These are phyloP conservation scores for Diaporthe destruens DNA, from an alignment of 2,329 filamentous ascomycete species.

Conservation along the genomic window DNA sequence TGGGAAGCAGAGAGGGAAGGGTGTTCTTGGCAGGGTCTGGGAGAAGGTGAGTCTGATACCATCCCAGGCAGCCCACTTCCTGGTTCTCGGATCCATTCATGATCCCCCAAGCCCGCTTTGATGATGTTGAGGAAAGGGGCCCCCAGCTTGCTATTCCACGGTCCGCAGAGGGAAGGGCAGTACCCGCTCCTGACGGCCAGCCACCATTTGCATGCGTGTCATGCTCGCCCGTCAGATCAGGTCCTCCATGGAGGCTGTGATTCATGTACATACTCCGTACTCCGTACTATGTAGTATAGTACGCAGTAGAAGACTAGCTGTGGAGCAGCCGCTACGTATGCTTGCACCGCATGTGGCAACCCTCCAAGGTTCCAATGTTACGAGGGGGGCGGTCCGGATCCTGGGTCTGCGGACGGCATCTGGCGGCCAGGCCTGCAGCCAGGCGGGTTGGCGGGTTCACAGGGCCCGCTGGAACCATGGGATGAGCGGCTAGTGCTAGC, in stretches of 20 bases:
- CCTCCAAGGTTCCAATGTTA: background rate
- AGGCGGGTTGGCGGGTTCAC: slow-evolving; percentile 20
- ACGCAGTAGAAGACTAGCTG: background rate
- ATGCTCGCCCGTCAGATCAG: slow-evolving; percentile 31
- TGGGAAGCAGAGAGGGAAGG: slow-evolving; percentile 27
- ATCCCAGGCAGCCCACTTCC: slow-evolving; percentile 9
- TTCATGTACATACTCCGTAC: too few relatives aligned
- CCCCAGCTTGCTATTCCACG: slow-evolving; percentile 1
- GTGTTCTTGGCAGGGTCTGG: slow-evolving; percentile 3
- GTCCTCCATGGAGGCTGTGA: slow-evolving; percentile 30
- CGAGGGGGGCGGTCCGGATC: slow-evolving; percentile 23
- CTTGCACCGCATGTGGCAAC: slow-evolving; percentile 33
- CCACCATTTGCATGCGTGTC: slow-evolving; percentile 16
- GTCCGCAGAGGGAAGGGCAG: background rate
- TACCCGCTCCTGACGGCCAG: slow-evolving; percentile 28
- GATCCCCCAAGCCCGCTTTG: slow-evolving; percentile 19
- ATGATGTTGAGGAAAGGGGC: slow-evolving; percentile 3
- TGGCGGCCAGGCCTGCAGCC: slow-evolving; percentile 8
- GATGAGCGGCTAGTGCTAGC: slow-evolving; percentile 28
- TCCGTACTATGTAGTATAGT: too few relatives aligned
- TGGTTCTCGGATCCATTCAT: slow-evolving; percentile 29
- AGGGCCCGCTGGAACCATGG: slow-evolving; percentile 11
- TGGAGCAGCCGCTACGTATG: slow-evolving; percentile 19
- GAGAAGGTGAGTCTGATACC: slow-evolving; percentile 37
- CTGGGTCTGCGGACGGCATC: slow-evolving; percentile 31